Evolutionary conservation across 345 rosid genomes (phyloP).

Genomic region (Melaleuca alternifolia): DNA sequence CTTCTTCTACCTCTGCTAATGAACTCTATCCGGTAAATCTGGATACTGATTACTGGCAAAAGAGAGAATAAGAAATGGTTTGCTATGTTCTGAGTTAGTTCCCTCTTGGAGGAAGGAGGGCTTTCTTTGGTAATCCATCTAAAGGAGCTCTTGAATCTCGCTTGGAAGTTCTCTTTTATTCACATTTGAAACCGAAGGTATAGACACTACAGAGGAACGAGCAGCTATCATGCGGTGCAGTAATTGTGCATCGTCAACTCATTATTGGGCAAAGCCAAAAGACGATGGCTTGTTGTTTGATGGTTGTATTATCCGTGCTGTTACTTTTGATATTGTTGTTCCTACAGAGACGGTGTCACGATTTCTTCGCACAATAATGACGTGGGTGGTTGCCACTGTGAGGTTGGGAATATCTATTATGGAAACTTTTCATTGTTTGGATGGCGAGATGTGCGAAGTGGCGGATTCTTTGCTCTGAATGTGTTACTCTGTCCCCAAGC

Average conservation of each 20-base stretch:
- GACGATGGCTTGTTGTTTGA: not conserved
- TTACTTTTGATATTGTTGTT: not conserved
- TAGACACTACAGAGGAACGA: not conserved
- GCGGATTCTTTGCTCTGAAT: not conserved
- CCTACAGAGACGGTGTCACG: not conserved
- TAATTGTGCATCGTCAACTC: not conserved
- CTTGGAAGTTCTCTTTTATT: not conserved
- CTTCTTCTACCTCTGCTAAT: not conserved
- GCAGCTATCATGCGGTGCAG: not conserved
- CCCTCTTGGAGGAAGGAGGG: not conserved
- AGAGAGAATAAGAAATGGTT: not conserved
- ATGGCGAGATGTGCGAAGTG: not conserved
- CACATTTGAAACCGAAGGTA: not conserved
- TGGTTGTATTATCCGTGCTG: not conserved
- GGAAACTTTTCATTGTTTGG: not conserved
- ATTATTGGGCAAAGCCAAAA: not conserved
- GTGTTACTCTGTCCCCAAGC: not conserved
- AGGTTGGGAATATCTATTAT: not conserved
- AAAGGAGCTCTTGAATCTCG: not conserved
- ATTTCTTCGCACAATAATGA: not conserved
- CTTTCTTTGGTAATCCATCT: not conserved
- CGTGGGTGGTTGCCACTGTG: not conserved
- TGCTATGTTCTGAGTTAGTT: not conserved
- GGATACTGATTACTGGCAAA: not conserved
- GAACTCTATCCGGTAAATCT: conserved; percentile 6